Evolutionary conservation across 768 basidiomycete genomes (phyloP), one percentile per base, ranked within the genome.

Genomic region (Macrolepiota albuminosa): DNA sequence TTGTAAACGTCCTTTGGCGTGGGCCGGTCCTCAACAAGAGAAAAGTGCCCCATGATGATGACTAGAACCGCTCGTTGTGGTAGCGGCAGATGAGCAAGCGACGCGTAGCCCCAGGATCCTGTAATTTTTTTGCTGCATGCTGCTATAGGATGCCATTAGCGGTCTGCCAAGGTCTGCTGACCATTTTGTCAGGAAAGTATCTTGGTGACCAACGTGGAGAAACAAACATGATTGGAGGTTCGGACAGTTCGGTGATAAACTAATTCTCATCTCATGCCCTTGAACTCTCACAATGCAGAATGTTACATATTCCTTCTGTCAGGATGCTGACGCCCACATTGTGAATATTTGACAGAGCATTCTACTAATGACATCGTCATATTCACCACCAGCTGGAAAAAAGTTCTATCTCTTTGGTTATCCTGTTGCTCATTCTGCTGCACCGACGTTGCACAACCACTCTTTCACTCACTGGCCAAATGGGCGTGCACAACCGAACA

Each of bases 1-100:
- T 79, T 78, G 70, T 79, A 77, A 2, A 76, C 70, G 47, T 74
- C 70, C n/a, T 61, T 42, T 16, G 68, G 67, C 3, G 68, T 69
- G n/a, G 61, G 62, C 36, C 66, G 61, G 52, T 69, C 66, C 59
- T 69, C 66, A n/a, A 67, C 60, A 34, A 62, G 65, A 54, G 64
- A 66, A 13, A 64, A 66, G 21, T 49, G 60, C 7, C 66, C 66
- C 68, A 67, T 69, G n/a, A 24, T 45, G 37, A 4, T 47, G 24
- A 40, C 45, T 16, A 26, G 37, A 59, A 42, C 29, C 29, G 29
- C 34, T 45, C 37, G 16, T 47, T 52, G 34, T 58, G 24, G 36
- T 8, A 31, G 21, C 26, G 26, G 24, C 18, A 8, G 40, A 18
- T 47, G 42, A 26, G 50, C 54, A 18, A 34, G 56, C 26, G 45